phyloP scores from a whole-genome alignment of 257 asterid species.

The Petrea volubilis region DNA sequence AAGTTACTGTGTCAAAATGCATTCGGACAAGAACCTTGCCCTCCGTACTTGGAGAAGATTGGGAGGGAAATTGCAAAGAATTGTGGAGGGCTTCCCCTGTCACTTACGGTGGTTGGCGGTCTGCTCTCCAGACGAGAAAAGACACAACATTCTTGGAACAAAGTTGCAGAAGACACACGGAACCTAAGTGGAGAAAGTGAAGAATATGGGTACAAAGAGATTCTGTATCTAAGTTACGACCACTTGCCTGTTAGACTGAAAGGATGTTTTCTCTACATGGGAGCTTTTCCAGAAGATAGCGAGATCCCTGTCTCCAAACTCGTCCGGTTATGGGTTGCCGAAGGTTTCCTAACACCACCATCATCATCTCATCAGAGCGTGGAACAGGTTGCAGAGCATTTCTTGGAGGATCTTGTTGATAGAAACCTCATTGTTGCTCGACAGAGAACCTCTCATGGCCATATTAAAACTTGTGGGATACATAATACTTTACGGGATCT shows the following conservation, averaged over 20 bases:
- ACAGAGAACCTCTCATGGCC: neutral
- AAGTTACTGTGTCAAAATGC: too few species aligned
- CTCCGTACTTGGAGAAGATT: too few species aligned
- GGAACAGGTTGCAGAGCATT: neutral
- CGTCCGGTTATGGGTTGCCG: constrained; percentile 23
- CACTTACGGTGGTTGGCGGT: too few species aligned
- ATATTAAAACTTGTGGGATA: neutral
- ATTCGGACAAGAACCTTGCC: too few species aligned
- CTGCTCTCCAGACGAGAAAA: too few species aligned
- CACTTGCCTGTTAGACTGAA: constrained; percentile 18
- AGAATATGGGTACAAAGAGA: too few species aligned
- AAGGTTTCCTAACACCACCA: constrained; percentile 6
- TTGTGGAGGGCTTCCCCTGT: constrained; percentile 21
- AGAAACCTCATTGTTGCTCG: constrained; percentile 9
- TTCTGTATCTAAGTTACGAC: constrained; percentile 24
- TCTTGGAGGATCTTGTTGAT: neutral
- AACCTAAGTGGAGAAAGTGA: too few species aligned
- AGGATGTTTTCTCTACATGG: constrained; percentile 6
- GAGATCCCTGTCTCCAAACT: constrained; percentile 9
- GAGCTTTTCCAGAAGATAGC: neutral
- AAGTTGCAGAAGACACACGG: too few species aligned
- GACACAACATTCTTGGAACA: too few species aligned
- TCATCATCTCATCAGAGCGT: neutral
- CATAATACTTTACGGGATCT: constrained; percentile 19
- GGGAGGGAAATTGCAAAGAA: constrained; percentile 7